phyloP scores from a whole-genome alignment of 345 rosid genomes.

The Salix exigua region DNA sequence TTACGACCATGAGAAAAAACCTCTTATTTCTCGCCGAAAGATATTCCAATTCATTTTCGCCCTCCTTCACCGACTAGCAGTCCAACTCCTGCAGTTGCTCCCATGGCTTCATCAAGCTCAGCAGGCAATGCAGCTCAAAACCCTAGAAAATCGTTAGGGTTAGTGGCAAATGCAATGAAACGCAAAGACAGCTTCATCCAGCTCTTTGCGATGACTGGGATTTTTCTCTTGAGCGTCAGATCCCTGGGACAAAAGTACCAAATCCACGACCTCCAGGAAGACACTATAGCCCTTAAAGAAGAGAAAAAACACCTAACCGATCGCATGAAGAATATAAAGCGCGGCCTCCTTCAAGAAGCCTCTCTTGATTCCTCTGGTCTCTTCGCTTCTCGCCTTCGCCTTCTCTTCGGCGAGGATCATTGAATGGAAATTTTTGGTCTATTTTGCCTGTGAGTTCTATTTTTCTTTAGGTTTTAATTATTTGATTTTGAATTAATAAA shows the following conservation, averaged over 20 bases:
- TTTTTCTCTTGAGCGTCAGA: conserved; percentile 68
- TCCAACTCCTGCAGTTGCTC: neutral
- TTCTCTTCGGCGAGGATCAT: conserved; percentile 52
- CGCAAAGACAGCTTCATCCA: conserved; percentile 66
- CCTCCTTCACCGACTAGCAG: neutral
- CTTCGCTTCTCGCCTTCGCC: conserved; percentile 71
- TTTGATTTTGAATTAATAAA: neutral
- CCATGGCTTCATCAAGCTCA: conserved; percentile 15
- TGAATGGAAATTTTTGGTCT: neutral
- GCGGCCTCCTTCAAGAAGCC: conserved; percentile 61
- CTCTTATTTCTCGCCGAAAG: neutral
- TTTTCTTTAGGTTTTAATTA: neutral
- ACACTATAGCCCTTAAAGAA: conserved; percentile 53
- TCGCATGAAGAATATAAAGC: conserved; percentile 60
- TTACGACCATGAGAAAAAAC: neutral
- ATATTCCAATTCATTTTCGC: neutral
- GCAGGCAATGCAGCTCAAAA: neutral
- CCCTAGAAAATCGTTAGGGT: conserved; percentile 32
- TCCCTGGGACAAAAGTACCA: conserved; percentile 89
- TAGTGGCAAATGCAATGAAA: conserved; percentile 53
- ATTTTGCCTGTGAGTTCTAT: neutral
- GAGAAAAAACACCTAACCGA: conserved; percentile 49
- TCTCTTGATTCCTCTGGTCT: conserved; percentile 68
- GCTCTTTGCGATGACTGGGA: conserved; percentile 69
- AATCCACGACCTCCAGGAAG: conserved; percentile 66